phyloP scores from a whole-genome alignment of 2,329 filamentous ascomycete species.

The Exophiala lecanii-corni region DNA sequence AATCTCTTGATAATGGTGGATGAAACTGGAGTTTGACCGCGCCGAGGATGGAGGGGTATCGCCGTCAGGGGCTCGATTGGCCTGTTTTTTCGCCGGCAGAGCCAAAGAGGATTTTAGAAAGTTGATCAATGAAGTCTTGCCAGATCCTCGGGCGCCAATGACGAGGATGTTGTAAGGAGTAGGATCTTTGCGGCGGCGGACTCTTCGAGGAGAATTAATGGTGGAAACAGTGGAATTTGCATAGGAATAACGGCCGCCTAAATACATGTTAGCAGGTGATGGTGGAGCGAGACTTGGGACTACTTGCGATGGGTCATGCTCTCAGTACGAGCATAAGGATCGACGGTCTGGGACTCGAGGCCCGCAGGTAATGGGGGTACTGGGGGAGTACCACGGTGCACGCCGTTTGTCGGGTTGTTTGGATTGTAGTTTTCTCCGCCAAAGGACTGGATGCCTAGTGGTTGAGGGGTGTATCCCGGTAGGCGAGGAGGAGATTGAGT shows the following conservation, averaged over 20 bases:
- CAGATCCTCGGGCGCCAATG: constrained; percentile 78
- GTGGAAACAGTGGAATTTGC: constrained; percentile 86
- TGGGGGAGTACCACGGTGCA: constrained; percentile 12
- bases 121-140: constrained; percentile 95
- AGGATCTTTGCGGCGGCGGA: constrained; percentile 92
- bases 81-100: constrained; percentile 73
- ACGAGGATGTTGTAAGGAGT: constrained; percentile 96
- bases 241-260: constrained; percentile 80
- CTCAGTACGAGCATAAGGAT: constrained; percentile 77
- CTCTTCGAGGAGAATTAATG: constrained; percentile 85
- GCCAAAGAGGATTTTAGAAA: constrained; percentile 86
- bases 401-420: constrained; percentile 13
- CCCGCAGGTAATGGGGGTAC: constrained; percentile 22
- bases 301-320: constrained; percentile 82
- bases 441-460: constrained; percentile 23
- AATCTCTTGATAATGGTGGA: constrained; percentile 85
- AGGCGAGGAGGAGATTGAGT: constrained; percentile 21
- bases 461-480: constrained; percentile 22
- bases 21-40: constrained; percentile 63
- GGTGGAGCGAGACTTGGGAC: not conserved
- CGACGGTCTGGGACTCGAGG: constrained; percentile 33
- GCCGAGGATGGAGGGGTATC: constrained; percentile 48
- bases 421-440: constrained; percentile 25
- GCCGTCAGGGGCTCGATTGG: constrained; percentile 54
- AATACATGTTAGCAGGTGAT: not conserved